phyloP scores from a whole-genome alignment of 805 yeast genomes.

The Wickerhamomyces kurtzmanii region DNA sequence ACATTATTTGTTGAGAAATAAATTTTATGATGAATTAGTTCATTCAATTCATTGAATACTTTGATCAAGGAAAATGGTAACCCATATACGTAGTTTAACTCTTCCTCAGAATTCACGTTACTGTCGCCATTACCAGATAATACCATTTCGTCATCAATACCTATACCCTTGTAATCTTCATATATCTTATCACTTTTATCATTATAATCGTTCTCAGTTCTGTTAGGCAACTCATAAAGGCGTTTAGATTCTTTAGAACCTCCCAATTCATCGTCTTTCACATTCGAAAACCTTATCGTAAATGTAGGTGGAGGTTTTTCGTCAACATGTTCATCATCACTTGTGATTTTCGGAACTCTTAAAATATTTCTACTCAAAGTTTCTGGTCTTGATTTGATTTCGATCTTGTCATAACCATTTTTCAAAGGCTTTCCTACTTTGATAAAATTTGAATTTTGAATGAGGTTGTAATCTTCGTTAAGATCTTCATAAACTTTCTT shows the following conservation, averaged over 20 bases:
- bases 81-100: too few species aligned
- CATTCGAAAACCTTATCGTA: constrained; percentile 8
- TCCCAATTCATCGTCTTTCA: too few species aligned
- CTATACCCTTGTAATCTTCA: not conserved
- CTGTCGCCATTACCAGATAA: too few species aligned
- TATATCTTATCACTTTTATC: not conserved
- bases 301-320: constrained; percentile 16
- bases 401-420: constrained; percentile 5
- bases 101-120: too few species aligned
- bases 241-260: too few species aligned
- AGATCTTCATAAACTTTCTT: constrained; percentile 15
- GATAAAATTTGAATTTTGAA: constrained; percentile 4
- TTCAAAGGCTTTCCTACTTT: not conserved
- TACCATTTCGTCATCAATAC: constrained; percentile 4
- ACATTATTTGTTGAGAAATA: constrained; percentile 23
- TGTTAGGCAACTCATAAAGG: too few species aligned
- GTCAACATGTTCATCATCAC: constrained; percentile 3
- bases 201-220: not conserved
- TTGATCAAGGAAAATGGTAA: constrained; percentile 18
- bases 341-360: constrained; percentile 9
- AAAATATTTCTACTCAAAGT: constrained; percentile 16
- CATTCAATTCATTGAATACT: constrained; percentile 26
- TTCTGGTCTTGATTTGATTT: constrained; percentile 8
- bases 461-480: constrained; percentile 10
- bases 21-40: constrained; percentile 34